A percentile compares a stretch with the other conserved stretches of the same genome.
Evolutionary conservation across 202 grass and related monocot species (phyloP).

Genomic region (Setaria italica): DNA sequence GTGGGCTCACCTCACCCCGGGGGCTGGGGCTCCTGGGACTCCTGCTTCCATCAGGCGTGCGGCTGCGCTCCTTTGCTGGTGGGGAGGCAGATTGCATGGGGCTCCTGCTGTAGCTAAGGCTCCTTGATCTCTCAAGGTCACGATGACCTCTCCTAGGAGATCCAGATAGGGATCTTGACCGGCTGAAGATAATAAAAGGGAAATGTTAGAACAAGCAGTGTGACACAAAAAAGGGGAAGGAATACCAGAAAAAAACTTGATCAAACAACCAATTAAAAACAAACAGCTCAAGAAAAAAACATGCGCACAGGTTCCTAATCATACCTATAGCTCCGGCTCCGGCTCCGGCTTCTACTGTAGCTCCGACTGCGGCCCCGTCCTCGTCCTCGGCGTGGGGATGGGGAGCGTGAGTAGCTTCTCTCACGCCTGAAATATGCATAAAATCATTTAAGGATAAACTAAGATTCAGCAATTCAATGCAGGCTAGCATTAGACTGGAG

Average conservation of each 20-base stretch:
- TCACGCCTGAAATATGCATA: constrained; percentile 58
- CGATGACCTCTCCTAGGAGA: constrained; percentile 62
- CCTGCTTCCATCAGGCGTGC: constrained; percentile 57
- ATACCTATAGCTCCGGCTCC: constrained; percentile 83
- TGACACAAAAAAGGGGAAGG: background rate
- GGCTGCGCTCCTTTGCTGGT: constrained; percentile 63
- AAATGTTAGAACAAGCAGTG: background rate
- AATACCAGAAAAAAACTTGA: background rate
- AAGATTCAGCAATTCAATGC: background rate
- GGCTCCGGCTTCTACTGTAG: constrained; percentile 75
- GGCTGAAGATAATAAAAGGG: constrained; percentile 36
- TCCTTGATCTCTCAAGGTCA: constrained; percentile 72
- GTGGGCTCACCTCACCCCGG: constrained; percentile 43
- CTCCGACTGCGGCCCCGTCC: constrained; percentile 68
- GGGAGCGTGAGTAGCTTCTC: constrained; percentile 78
- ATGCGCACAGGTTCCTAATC: background rate
- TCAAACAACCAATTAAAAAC: background rate
- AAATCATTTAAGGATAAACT: background rate
- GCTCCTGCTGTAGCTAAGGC: constrained; percentile 85
- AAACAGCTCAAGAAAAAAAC: background rate
- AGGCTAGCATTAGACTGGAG: background rate
- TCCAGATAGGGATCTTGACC: constrained; percentile 62
- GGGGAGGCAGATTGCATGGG: constrained; percentile 54
- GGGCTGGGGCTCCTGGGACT: constrained; percentile 65
- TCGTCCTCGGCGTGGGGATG: constrained; percentile 70